These are phyloP conservation scores for Citrus medica DNA, from an alignment of 345 rosid species.

Conservation along the genomic window DNA sequence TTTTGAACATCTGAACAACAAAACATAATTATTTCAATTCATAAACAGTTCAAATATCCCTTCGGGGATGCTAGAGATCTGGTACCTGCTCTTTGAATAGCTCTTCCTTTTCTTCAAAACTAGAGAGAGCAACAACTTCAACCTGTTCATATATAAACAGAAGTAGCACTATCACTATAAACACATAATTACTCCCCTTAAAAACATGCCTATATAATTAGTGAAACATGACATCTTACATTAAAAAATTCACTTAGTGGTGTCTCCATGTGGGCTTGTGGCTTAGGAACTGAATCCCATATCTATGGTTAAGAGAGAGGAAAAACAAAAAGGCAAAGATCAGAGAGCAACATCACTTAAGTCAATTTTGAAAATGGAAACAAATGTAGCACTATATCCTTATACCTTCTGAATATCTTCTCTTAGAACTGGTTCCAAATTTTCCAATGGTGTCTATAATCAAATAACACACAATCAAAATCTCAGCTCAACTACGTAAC, in stretches of 20 bases:
- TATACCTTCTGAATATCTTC: slow-evolving; percentile 97
- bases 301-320: slow-evolving; percentile 50
- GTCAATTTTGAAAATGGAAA: slow-evolving; percentile 7
- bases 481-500: not conserved
- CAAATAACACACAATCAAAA: slow-evolving; percentile 15
- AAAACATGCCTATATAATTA: not conserved
- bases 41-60: not conserved
- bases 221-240: slow-evolving; percentile 35
- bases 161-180: slow-evolving; percentile 6
- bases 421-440: slow-evolving; percentile 88
- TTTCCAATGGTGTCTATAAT: slow-evolving; percentile 89
- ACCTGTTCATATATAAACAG: slow-evolving; percentile 48
- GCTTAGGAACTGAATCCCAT: slow-evolving; percentile 97
- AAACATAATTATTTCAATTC: not conserved
- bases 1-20: not conserved
- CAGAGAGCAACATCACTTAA: slow-evolving; percentile 12
- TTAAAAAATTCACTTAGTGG: slow-evolving; percentile 95
- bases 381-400: slow-evolving; percentile 14
- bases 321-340: not conserved
- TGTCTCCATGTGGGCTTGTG: slow-evolving; percentile 87
- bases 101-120: slow-evolving; percentile 98
- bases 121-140: slow-evolving; percentile 94
- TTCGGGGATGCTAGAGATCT: not conserved
- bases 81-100: slow-evolving; percentile 93
- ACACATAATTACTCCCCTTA: not conserved